A percentile compares a stretch with the other conserved stretches of the same genome.
Conservation (phyloP, 1,284 basidiomycete genomes). For the Quambalaria eucalypti region DNA sequence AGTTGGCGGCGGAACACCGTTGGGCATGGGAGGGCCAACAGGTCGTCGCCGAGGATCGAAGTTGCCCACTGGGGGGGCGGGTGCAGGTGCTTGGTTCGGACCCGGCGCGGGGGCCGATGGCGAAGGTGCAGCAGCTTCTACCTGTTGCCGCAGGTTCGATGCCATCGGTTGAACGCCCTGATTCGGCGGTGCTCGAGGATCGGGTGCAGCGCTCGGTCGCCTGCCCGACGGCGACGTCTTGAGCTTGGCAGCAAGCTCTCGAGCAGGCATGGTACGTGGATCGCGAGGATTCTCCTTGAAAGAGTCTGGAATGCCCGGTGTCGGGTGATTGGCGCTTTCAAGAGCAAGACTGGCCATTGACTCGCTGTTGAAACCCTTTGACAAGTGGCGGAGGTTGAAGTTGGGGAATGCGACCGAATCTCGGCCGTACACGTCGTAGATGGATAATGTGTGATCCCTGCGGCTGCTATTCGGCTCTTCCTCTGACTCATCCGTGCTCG, state of each 20-base stretch:
- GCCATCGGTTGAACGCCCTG: constrained; percentile 16
- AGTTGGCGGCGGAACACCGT: background rate
- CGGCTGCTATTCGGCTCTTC: constrained; percentile 17
- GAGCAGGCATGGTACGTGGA: too few relatives aligned
- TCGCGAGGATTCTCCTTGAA: background rate
- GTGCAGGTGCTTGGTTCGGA: background rate
- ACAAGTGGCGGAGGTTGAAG: constrained; percentile 20
- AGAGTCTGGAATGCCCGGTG: background rate
- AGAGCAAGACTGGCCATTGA: too few relatives aligned
- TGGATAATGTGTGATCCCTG: constrained; percentile 35
- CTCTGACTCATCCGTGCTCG: constrained; percentile 28
- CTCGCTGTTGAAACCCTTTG: background rate
- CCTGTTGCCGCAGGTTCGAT: constrained; percentile 31
- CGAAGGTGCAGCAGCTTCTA: constrained; percentile 16
- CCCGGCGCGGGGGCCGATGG: too few relatives aligned
- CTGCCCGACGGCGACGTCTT: constrained; percentile 22
- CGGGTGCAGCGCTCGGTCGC: constrained; percentile 28
- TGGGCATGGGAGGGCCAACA: constrained; percentile 1
- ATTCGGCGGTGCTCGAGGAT: constrained; percentile 13
- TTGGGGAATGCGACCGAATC: constrained; percentile 42
- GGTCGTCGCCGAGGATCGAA: background rate
- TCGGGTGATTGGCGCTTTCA: background rate
- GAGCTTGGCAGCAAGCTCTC: constrained; percentile 6
- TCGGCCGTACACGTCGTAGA: constrained; percentile 41
- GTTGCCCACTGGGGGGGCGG: background rate